phyloP scores from a whole-genome alignment of 2,329 filamentous ascomycete genomes.

The Trichoderma harzianum region DNA sequence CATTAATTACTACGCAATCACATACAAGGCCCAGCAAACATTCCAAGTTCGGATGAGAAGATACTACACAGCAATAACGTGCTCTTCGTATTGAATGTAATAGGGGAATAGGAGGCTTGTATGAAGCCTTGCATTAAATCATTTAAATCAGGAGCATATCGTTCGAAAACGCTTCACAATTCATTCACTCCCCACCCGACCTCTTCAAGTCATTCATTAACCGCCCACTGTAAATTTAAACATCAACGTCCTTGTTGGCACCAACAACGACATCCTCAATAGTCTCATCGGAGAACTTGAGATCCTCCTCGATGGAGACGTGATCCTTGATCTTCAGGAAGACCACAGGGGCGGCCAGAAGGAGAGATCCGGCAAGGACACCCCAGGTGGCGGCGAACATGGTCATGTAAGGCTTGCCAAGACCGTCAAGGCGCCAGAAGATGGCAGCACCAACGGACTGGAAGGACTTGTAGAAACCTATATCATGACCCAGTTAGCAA shows the following conservation, averaged over 20 bases:
- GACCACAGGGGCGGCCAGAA: conserved; percentile 77
- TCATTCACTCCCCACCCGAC: background rate
- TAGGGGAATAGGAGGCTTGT: conserved; percentile 12
- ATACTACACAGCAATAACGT: background rate
- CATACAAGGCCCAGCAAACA: background rate
- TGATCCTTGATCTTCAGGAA: conserved; percentile 76
- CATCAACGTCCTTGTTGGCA: conserved; percentile 37
- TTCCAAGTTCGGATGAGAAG: background rate
- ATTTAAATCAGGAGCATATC: conserved; percentile 8
- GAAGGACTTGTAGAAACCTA: conserved; percentile 69
- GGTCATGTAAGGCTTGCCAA: conserved; percentile 56
- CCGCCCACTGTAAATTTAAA: background rate
- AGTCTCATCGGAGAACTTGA: conserved; percentile 82
- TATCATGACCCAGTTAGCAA: conserved; percentile 24
- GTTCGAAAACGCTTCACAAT: conserved; percentile 14
- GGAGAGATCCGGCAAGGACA: conserved; percentile 66
- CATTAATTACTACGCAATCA: background rate
- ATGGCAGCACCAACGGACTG: conserved; percentile 70
- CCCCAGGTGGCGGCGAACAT: conserved; percentile 74
- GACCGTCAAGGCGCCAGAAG: conserved; percentile 34
- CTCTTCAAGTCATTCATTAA: background rate
- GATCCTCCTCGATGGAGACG: conserved; percentile 75
- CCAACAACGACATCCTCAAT: conserved; percentile 47
- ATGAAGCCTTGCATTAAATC: conserved; percentile 13
- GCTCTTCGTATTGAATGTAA: conserved; percentile 2